phyloP scores from a whole-genome alignment of 768 basidiomycete species.

The Polyporus arcularius region DNA sequence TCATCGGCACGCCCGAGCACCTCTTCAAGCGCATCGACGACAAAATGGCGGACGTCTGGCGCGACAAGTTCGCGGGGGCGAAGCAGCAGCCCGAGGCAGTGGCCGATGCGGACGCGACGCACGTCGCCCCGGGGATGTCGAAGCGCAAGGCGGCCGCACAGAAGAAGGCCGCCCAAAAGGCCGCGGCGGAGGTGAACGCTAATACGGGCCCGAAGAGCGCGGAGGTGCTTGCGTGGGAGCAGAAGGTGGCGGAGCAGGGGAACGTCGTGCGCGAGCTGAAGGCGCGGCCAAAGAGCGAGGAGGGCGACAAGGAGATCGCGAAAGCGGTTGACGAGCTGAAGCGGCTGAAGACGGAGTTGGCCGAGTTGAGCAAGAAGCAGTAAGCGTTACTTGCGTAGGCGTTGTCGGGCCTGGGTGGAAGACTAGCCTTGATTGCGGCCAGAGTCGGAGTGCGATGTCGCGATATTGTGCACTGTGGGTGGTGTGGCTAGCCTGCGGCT shows the following conservation, averaged over 20 bases:
- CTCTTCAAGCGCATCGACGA: conserved; percentile 95
- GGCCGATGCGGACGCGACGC: conserved; percentile 42
- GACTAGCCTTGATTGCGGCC: too few species aligned
- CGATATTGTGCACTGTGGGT: background rate
- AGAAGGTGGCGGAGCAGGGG: conserved; percentile 76
- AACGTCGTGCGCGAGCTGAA: conserved; percentile 73
- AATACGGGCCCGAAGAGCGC: conserved; percentile 64
- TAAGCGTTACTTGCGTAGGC: too few species aligned
- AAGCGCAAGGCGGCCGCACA: conserved; percentile 53
- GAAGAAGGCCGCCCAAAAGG: conserved; percentile 46
- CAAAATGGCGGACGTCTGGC: conserved; percentile 82
- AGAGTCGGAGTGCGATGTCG: too few species aligned
- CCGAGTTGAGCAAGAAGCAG: conserved; percentile 27
- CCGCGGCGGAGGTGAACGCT: conserved; percentile 29
- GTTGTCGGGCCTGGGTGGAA: too few species aligned
- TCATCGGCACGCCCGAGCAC: conserved; percentile 82
- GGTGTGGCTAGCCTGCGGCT: background rate
- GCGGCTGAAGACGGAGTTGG: conserved; percentile 61
- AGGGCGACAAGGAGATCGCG: conserved; percentile 62
- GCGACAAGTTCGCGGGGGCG: conserved; percentile 74
- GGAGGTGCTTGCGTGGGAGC: conserved; percentile 73
- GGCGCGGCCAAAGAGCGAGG: conserved; percentile 57
- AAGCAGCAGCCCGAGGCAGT: conserved; percentile 35
- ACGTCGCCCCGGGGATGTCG: conserved; percentile 50
- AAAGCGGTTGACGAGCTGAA: conserved; percentile 65